phyloP scores from a whole-genome alignment of 805 yeast genomes.

The Wickerhamiella allomyrinae region DNA sequence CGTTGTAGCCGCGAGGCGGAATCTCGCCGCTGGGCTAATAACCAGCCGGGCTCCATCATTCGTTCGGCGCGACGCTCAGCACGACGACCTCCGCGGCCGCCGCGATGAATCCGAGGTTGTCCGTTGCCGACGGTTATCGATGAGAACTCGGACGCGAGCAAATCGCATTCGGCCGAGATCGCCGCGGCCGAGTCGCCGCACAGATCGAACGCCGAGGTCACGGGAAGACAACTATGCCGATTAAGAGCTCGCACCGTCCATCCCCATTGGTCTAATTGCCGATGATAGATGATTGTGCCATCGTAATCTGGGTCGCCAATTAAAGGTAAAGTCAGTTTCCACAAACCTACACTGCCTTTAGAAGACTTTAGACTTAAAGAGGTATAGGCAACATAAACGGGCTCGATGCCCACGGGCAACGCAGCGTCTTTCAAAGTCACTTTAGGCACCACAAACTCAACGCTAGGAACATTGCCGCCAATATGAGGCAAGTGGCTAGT shows the following conservation, averaged over 20 bases:
- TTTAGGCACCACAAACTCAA: background rate
- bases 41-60: background rate
- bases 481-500: background rate
- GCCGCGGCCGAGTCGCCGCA: background rate
- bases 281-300: background rate
- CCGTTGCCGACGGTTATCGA: background rate
- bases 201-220: background rate
- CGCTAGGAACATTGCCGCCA: constrained; percentile 1
- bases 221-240: background rate
- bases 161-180: background rate
- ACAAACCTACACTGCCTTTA: background rate
- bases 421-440: background rate
- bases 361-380: background rate
- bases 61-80: background rate
- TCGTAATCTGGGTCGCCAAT: background rate
- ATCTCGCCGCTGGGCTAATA: background rate
- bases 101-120: background rate
- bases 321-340: background rate
- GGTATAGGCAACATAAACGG: background rate
- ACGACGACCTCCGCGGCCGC: background rate
- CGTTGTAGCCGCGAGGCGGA: background rate
- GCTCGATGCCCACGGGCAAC: background rate
- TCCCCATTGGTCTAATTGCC: background rate
- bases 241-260: background rate
- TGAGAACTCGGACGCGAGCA: background rate